Base-by-base conservation (phyloP, 371 early-diverging fungal genomes). In the Circinella minor region DNA sequence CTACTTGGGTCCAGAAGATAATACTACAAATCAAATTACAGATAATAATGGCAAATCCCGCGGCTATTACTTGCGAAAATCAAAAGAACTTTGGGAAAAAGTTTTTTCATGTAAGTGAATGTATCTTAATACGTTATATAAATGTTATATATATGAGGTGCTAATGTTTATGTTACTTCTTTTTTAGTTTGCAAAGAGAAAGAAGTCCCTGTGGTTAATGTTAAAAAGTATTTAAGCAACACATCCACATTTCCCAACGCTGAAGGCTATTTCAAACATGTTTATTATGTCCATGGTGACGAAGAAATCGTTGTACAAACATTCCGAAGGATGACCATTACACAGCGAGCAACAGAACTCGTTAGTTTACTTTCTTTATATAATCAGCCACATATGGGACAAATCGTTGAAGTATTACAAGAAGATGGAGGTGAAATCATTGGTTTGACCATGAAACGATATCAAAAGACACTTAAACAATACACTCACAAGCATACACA, bases 391-490 rank as follows among this genome's bases (percentile, higher is more conserved):
- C 77, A 78, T 38, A 80, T 85, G 65, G 81, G 80, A 2, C 77
- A 82, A 34, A 81, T 85, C 14, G 69, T 76, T 7, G 78, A 81
- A 47, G 77, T 85, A 0, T 63, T 85, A 1, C 71, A 82, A 34
- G 81, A 77, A 46, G 71, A 79, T 1, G 68, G 74, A 37, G 80
- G 80, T 36, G 68, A 67, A 36, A 74, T 85, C n/a, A 76, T 85
- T 38, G 85, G 85, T 3, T 57, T 85, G 9, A 75, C 81, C 0
- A 82, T 85, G 85, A 60, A 72, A 49, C 80, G 89, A 4, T 88
- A 88, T 55, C 67, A 81, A 51, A 81, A 83, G 67, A 90, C 90
- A 0, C 73, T 90, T 13, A 90, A 89, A 49, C 85, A 88, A 47
- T 88, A 87, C 62, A 79, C 84, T 1, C 86, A 88, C 48, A 75